phyloP scores from a whole-genome alignment of 768 basidiomycete genomes.

The button mushroom (Agaricus bisporus) region DNA sequence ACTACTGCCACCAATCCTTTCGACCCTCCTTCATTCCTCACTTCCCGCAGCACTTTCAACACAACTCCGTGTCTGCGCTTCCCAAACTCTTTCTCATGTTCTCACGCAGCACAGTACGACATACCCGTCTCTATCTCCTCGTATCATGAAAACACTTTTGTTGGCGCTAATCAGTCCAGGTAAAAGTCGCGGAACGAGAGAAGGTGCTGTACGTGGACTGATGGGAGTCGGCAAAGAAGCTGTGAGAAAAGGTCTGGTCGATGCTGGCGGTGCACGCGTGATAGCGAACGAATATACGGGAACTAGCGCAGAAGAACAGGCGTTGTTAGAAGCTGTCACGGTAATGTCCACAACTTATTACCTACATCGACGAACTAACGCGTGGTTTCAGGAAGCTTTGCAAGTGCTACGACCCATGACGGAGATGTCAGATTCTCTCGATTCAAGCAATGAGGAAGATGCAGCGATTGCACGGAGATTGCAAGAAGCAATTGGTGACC shows the following conservation, averaged over 20 bases:
- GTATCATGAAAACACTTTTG: slow-evolving; percentile 91
- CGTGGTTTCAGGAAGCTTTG: slow-evolving; percentile 47
- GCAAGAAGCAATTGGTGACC: slow-evolving; percentile 50
- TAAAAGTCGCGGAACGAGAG: slow-evolving; percentile 75
- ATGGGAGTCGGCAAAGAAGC: slow-evolving; percentile 83
- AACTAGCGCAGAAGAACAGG: slow-evolving; percentile 30
- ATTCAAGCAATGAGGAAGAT: slow-evolving; percentile 44
- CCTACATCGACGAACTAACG: not conserved
- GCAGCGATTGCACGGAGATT: slow-evolving; percentile 38
- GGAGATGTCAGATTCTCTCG: slow-evolving; percentile 52
- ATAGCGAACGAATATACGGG: slow-evolving; percentile 60
- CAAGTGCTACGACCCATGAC: slow-evolving; percentile 52
- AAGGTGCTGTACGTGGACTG: slow-evolving; percentile 86
- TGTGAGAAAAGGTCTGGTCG: slow-evolving; percentile 74
- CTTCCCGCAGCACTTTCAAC: slow-evolving; percentile 68
- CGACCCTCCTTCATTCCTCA: slow-evolving; percentile 82
- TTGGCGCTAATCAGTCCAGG: slow-evolving; percentile 72
- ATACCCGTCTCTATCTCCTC: slow-evolving; percentile 79
- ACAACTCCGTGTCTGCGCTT: slow-evolving; percentile 72
- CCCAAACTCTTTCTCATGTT: slow-evolving; percentile 79
- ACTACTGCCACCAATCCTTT: slow-evolving; percentile 88
- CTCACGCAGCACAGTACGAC: slow-evolving; percentile 82
- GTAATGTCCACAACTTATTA: slow-evolving; percentile 27
- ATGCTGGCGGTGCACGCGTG: slow-evolving; percentile 72
- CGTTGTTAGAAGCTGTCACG: slow-evolving; percentile 56